These are phyloP conservation scores for Adiantum capillusveneris DNA, from an alignment of 75 land plant genomes.

Conservation along the genomic window DNA sequence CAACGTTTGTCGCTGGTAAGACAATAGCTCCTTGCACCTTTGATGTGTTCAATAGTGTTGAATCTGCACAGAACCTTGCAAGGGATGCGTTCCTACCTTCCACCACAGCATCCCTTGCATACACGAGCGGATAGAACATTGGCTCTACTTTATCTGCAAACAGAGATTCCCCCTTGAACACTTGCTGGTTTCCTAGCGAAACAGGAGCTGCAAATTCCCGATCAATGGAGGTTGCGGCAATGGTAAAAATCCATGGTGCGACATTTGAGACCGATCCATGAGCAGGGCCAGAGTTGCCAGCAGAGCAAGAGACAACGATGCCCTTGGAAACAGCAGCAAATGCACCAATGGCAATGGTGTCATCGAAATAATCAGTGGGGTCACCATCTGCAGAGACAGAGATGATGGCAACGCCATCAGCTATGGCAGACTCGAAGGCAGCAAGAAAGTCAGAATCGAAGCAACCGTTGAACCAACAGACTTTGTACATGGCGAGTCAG, in stretches of 20 bases:
- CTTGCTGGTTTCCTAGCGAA: too few relatives aligned
- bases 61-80: too few relatives aligned
- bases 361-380: constrained; percentile 51
- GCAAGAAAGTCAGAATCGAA: constrained; percentile 39
- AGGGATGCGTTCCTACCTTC: too few relatives aligned
- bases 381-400: constrained; percentile 77
- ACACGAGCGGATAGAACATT: too few relatives aligned
- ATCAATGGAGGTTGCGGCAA: too few relatives aligned
- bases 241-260: constrained; percentile 90
- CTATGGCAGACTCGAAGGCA: constrained; percentile 45
- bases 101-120: too few relatives aligned
- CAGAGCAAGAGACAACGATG: constrained; percentile 77
- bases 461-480: constrained; percentile 27
- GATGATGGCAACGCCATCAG: constrained; percentile 50
- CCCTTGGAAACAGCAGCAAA: constrained; percentile 68
- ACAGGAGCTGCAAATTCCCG: too few relatives aligned
- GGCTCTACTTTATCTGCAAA: too few relatives aligned
- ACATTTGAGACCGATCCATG: constrained; percentile 64
- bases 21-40: constrained; percentile 2
- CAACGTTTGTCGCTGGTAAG: constrained; percentile 23
- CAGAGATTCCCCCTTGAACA: too few relatives aligned
- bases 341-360: constrained; percentile 84
- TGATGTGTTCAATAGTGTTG: background rate
- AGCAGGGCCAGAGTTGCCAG: constrained; percentile 83
- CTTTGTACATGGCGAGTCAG: too few relatives aligned